Evolutionary conservation across 257 asterid genomes (phyloP).

Genomic region (Gentiana straminea): DNA sequence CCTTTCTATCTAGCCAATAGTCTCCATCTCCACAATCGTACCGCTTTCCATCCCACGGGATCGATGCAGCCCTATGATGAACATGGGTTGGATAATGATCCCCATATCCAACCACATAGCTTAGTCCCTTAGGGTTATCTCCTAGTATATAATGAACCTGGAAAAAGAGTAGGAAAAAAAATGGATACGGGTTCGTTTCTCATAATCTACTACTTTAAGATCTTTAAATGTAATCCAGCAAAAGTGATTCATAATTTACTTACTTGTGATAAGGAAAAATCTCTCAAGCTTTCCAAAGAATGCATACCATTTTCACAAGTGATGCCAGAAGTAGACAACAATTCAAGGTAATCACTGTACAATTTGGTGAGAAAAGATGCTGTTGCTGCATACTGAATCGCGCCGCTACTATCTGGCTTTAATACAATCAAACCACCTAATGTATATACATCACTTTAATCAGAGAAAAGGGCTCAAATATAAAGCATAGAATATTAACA

Average conservation of each 20-base stretch:
- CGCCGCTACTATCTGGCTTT: slow-evolving; percentile 29
- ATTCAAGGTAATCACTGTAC: slow-evolving; percentile 43
- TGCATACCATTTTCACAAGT: slow-evolving; percentile 22
- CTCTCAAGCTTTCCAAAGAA: slow-evolving; percentile 21
- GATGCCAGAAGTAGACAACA: slow-evolving; percentile 21
- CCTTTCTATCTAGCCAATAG: slow-evolving; percentile 19
- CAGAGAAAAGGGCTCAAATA: neutral
- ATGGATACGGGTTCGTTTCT: neutral
- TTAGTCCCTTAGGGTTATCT: slow-evolving; percentile 43
- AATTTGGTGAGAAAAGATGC: slow-evolving; percentile 51
- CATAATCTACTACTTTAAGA: no score
- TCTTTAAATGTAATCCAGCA: neutral
- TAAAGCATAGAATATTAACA: neutral
- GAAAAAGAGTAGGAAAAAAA: neutral
- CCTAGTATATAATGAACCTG: slow-evolving; percentile 54
- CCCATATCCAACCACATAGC: slow-evolving; percentile 52
- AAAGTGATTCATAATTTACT: neutral
- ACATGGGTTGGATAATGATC: slow-evolving; percentile 29
- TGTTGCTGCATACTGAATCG: slow-evolving; percentile 43
- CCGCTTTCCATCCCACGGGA: slow-evolving; percentile 30
- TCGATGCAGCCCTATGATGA: slow-evolving; percentile 57
- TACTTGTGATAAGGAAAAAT: slow-evolving; percentile 44
- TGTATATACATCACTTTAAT: neutral
- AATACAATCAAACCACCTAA: slow-evolving; percentile 45
- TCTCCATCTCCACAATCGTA: slow-evolving; percentile 33